These are phyloP conservation scores for Ustilago xerochloae DNA, from an alignment of 1,284 basidiomycete species.

Conservation along the genomic window DNA sequence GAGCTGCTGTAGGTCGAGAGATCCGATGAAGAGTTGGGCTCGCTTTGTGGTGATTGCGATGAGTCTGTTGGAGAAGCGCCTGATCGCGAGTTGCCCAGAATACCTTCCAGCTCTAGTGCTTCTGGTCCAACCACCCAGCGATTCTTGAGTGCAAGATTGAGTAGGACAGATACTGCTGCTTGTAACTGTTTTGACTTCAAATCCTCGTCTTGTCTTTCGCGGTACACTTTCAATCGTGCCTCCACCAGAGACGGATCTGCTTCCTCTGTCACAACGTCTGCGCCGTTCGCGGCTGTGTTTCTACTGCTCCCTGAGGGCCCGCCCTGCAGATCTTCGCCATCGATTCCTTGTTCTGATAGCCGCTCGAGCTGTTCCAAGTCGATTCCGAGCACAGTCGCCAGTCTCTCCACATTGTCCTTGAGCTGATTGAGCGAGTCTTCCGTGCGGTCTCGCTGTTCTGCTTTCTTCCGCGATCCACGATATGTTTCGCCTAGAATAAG, in stretches of 20 bases:
- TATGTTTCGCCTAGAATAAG: conserved; percentile 65
- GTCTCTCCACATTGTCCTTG: conserved; percentile 33
- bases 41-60: neutral
- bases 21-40: neutral
- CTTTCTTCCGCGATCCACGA: conserved; percentile 56
- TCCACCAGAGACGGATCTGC: conserved; percentile 41
- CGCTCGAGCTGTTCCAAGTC: conserved; percentile 32
- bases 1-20: neutral
- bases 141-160: conserved; percentile 50
- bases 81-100: conserved; percentile 36
- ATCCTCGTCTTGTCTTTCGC: conserved; percentile 36
- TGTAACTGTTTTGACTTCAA: conserved; percentile 41
- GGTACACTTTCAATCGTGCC: conserved; percentile 27
- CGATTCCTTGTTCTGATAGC: conserved; percentile 10
- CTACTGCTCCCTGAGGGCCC: neutral
- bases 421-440: conserved; percentile 56
- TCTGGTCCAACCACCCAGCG: conserved; percentile 57
- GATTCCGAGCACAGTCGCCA: conserved; percentile 47
- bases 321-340: neutral
- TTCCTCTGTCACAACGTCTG: conserved; percentile 30
- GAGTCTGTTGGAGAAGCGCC: neutral
- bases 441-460: conserved; percentile 59
- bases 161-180: conserved; percentile 53
- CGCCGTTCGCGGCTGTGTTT: neutral
- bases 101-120: conserved; percentile 47